Base-by-base conservation (phyloP, 371 early-diverging fungal genomes). In the Catenaria anguillulae region DNA sequence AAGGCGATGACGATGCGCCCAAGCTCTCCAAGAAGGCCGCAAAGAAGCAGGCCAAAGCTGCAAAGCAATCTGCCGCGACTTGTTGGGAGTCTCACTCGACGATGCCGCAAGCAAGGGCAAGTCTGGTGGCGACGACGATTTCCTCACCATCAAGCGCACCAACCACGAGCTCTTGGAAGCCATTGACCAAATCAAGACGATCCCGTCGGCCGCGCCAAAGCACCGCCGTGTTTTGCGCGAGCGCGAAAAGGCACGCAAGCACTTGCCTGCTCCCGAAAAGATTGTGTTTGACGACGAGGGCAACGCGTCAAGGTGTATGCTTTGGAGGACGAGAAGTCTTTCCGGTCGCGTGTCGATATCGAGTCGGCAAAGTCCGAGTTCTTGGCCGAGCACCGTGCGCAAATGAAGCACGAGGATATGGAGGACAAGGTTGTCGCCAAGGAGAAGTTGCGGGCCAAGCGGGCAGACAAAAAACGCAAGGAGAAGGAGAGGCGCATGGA, bases 261-360 rank as follows among this genome's bases (percentile, higher is more conserved):
- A 77, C 42, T 68, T 73, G 56, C 75, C 84, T 55, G 80, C 77
- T 65, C 82, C 83, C 64, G 78, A 86, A 60, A 85, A 85, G 70
- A 35, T 89, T 24, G 67, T 90, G 55, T 96, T 93, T 73, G 93
- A 93, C 75, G 95, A 94, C 59, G 92, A 93, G 10, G 97, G 97
- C 60, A 80, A 82, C 33, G 86, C 87, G 17, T 81, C 60, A 77
- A 80, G 65, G 62, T 83, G 19, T 88, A 89, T 65, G 82, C 86
- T 67, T 71, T 96, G 61, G 80, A 88, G 70, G 77, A 82, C 59
- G 87, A 91, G 64, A 76, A 78, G 24, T 83, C 81, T 19, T 93
- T 92, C 78, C 81, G 81, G 60, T 73, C 82, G 64, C 80, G 79
- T 60, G 87, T 85, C 36, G 84, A 83, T 64, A 77, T 88, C 21